Base-by-base conservation (phyloP, 306 rosid genomes). In the Trichosanthes truncata region DNA sequence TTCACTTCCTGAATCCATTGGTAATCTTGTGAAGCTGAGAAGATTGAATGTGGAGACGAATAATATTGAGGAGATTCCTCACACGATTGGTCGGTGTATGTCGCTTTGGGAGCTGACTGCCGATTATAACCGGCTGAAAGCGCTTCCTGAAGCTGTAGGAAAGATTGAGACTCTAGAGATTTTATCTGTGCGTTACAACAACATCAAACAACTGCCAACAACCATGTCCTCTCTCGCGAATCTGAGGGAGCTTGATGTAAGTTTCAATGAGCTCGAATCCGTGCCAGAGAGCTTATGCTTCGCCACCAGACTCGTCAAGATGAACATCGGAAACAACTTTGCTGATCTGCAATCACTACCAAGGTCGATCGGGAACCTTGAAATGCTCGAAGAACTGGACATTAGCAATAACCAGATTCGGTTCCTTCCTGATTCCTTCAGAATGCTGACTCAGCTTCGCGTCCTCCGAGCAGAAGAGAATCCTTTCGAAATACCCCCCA, bases 401-500 rank as follows among this genome's bases (percentile, higher is more conserved):
- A 93, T 93, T 71, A 93, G 98, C 85, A 91, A 91, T 65, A 93
- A 93, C 77, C 98, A 93, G 81, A 93, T 93, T 81, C 90, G 90
- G 31, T 77, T 87, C 88, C 98, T 36, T 91, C 92, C 83, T 83
- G 85, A 80, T 79, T 91, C 96, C 87, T 93, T 88, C 89, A 11
- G 82, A 69, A 62, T 82, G 78, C 48, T 74, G 26, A 51, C 45
- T 74, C 62, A 31, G 31, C 78, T 93, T 36, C 90, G 92, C 6
- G 65, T 90, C 82, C 91, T 93, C 36, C 88, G 89, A 25, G 94
- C 84, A 13, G 97, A 89, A 77, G 93, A 90, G 87, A 93, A 91
- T 85, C 98, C 98, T 76, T 92, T 93, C 62, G 97, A 93, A 87
- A 86, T 89, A 83, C 98, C 98, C 29, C 98, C 98, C 15, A 90